Conservation (phyloP, 2,329 filamentous ascomycete genomes). For the Nemania serpens region DNA sequence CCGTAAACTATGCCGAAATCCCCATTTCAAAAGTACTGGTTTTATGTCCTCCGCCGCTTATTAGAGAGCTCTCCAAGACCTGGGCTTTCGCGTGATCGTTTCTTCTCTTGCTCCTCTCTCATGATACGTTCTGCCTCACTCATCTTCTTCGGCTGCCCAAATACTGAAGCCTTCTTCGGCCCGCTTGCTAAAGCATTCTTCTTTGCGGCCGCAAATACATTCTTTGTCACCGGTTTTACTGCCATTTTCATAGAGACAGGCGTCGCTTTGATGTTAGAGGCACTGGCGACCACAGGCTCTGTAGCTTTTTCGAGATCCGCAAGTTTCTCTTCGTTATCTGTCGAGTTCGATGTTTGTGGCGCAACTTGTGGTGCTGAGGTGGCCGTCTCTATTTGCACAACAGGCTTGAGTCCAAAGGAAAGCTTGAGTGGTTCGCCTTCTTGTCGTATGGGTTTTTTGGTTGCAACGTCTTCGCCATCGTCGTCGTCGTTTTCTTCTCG, state of each 20-base stretch:
- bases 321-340: slow-evolving; percentile 19
- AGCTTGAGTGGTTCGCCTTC: slow-evolving; percentile 79
- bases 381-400: slow-evolving; percentile 29
- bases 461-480: slow-evolving; percentile 45
- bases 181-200: slow-evolving; percentile 70
- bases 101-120: slow-evolving; percentile 79
- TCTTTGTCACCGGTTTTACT: slow-evolving; percentile 71
- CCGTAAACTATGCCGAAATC: slow-evolving; percentile 32
- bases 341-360: slow-evolving; percentile 29
- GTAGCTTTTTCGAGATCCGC: slow-evolving; percentile 15
- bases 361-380: slow-evolving; percentile 27
- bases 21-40: not conserved
- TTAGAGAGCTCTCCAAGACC: slow-evolving; percentile 52
- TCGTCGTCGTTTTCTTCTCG: slow-evolving; percentile 46
- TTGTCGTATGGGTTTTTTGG: slow-evolving; percentile 59
- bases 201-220: slow-evolving; percentile 70
- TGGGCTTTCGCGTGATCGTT: slow-evolving; percentile 58
- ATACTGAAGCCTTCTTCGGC: slow-evolving; percentile 63
- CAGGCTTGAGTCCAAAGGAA: slow-evolving; percentile 61
- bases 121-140: slow-evolving; percentile 88
- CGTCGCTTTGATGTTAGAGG: slow-evolving; percentile 42
- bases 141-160: slow-evolving; percentile 77
- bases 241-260: slow-evolving; percentile 68
- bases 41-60: slow-evolving; percentile 57
- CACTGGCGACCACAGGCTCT: slow-evolving; percentile 1